Base-by-base conservation (phyloP, 768 basidiomycete genomes). In the Cytidiella melzeri region DNA sequence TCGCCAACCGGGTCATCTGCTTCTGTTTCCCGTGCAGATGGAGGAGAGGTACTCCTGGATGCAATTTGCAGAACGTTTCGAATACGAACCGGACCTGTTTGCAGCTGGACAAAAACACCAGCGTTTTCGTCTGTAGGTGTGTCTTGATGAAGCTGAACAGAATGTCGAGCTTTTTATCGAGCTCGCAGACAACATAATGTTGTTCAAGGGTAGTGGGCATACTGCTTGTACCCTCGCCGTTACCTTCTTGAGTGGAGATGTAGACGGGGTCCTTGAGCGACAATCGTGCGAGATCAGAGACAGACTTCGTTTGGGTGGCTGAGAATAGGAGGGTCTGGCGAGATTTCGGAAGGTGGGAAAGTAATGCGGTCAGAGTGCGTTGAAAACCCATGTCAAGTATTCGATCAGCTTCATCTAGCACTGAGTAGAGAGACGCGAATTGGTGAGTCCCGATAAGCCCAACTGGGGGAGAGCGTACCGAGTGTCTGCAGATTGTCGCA, bases 11-110 rank as follows among this genome's bases (percentile, higher is more conserved):
- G 28, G 89, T 84, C n/a, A 83, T 76, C 62, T 96, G 95, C 64
- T 96, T 97, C 63, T 96, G 93, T 64, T 96, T 97, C 27, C 95
- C 95, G 60, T 98, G 93, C 6, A 99, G 69, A 62, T 94, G 88
- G 19, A 99, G 76, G n/a, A 99, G 74, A 3, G 95, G 83, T 4
- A 92, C 73, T 57, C 95, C 95, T 0, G 95, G 95, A 55, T 95
- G 95, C 74, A 99, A 81, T 65, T 86, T 86, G 70, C 92, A 87
- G 68, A 99, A 97, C 13, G 87, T 90, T 70, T 96, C 94, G 61
- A 87, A 97, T 5, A 87, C 85, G 66, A 97, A 98, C 18, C 94
- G 91, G 44, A 98, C 93, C 69, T 99, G 96, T 66, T 97, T 98
- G 65, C 92, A 88, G 53, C 84, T 87, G 20, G 93, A 96, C 57